Evolutionary conservation across 179 eudicot genomes (phyloP), one percentile per base, ranked within the genome.

Genomic region (Heliamphora pulchella): DNA sequence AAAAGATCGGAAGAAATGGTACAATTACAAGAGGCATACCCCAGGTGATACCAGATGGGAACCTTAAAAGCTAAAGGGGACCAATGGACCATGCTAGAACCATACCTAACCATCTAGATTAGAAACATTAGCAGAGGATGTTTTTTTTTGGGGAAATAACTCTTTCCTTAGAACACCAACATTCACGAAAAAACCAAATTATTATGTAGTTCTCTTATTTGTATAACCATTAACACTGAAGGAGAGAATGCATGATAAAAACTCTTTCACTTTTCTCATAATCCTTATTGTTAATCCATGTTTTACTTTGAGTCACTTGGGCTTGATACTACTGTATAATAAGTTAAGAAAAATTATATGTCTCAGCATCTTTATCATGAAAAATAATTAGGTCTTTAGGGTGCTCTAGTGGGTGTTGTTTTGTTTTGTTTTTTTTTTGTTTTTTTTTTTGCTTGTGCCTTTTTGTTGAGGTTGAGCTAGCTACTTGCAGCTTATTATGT

Each of bases 401-500:
- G 73, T 68, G 48, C n/a, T 41, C 2, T 11, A 68, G 51, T 68
- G 51, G 4, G 18, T 51, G 55, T 51, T 6, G 6, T 6, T 51
- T 51, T 51, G 14, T 31, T 31, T 31, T 31, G 0, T 31, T 31
- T 31, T 31, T 0, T 31, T 31, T 31, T 31, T 31, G 31, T 31
- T 31, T 31, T 31, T 31, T 44, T 22, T 41, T 44, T 18, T 14
- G 4, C 6, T 51, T 68, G 43, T 2, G 31, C 4, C 18, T 3
- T 14, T 71, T 48, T 6, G 39, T 71, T 8, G 57, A 71, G 55
- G n/a, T 63, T 63, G 67, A 63, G 53, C 39, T 47, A 47, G 73
- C 44, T 70, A 44, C 74, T 70, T 47, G 55, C 31, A 70, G 75
- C 43, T 51, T 20, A 10, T 70, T 58, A 58, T 39, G 51, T 72